These are phyloP conservation scores for Coniophora puteana DNA, from an alignment of 1,284 basidiomycete species.

Conservation along the genomic window DNA sequence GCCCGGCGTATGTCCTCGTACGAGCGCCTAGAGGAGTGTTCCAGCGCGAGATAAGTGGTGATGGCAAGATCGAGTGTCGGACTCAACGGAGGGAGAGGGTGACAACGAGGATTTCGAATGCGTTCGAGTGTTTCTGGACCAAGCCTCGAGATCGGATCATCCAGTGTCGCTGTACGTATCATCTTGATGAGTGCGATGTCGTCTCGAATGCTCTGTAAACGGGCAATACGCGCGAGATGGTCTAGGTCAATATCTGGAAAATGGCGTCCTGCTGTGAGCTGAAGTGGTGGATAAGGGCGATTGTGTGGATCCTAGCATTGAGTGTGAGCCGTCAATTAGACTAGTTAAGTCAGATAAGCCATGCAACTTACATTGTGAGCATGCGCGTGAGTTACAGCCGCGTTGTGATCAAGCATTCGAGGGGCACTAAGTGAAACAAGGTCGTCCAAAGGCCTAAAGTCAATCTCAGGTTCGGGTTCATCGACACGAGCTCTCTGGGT, in stretches of 20 bases:
- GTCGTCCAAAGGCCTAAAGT: too few relatives aligned
- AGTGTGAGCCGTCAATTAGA: too few relatives aligned
- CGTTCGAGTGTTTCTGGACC: not conserved
- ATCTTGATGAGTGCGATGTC: not conserved
- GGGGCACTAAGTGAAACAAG: too few relatives aligned
- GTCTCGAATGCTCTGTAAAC: not conserved
- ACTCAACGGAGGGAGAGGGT: not conserved
- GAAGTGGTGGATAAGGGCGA: too few relatives aligned
- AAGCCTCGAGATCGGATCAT: conserved; percentile 1
- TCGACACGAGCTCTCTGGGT: too few relatives aligned
- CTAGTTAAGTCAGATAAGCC: too few relatives aligned
- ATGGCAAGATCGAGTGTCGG: not conserved
- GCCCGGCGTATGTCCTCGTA: not conserved
- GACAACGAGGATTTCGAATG: not conserved
- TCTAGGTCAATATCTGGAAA: not conserved
- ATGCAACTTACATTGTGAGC: too few relatives aligned
- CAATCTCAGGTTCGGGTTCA: too few relatives aligned
- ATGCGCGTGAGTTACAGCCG: too few relatives aligned
- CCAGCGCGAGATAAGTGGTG: not conserved
- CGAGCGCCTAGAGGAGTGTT: not conserved
- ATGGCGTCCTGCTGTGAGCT: too few relatives aligned
- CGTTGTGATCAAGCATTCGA: too few relatives aligned
- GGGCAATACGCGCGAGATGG: not conserved
- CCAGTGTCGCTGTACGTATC: not conserved
- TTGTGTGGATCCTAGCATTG: too few relatives aligned